Conservation (phyloP, 257 asterid genomes). For the Salvia miltiorrhiza region DNA sequence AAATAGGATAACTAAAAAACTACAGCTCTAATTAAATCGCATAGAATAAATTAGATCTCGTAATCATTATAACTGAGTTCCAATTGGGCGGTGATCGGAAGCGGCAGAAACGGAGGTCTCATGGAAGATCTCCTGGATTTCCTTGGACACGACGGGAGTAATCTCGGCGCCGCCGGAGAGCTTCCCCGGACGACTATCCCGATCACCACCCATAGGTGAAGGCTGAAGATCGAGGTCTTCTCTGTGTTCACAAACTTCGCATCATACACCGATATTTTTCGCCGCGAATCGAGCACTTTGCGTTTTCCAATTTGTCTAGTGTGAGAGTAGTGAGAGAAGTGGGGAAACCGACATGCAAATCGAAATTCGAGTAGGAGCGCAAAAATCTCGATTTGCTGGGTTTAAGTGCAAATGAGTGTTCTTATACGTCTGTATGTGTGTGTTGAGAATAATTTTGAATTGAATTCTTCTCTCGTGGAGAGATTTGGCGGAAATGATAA, state of each 20-base stretch:
- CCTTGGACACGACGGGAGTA: constrained; percentile 76
- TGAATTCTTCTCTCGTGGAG: neutral
- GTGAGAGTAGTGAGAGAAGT: constrained; percentile 14
- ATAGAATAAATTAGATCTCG: constrained; percentile 18
- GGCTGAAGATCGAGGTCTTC: constrained; percentile 81
- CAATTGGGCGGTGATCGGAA: constrained; percentile 63
- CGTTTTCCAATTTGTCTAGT: neutral
- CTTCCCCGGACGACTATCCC: constrained; percentile 62
- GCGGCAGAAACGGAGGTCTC: constrained; percentile 37
- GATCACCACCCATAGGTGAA: constrained; percentile 80
- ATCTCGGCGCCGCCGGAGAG: constrained; percentile 33
- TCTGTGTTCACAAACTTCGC: constrained; percentile 63
- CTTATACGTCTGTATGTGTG: neutral
- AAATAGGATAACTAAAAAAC: neutral
- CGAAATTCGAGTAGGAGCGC: constrained; percentile 15
- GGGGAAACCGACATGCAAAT: constrained; percentile 27
- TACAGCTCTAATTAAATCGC: neutral
- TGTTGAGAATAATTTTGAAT: constrained; percentile 1
- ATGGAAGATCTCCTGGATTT: constrained; percentile 79
- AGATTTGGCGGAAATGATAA: neutral
- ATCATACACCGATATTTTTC: constrained; percentile 66
- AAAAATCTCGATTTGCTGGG: constrained; percentile 11
- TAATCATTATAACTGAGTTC: constrained; percentile 45
- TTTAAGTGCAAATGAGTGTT: neutral
- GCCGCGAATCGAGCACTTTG: constrained; percentile 5